Evolutionary conservation across 2,329 filamentous ascomycete species (phyloP), one percentile per base, ranked within the genome.

Genomic region (Diplodia seriata): DNA sequence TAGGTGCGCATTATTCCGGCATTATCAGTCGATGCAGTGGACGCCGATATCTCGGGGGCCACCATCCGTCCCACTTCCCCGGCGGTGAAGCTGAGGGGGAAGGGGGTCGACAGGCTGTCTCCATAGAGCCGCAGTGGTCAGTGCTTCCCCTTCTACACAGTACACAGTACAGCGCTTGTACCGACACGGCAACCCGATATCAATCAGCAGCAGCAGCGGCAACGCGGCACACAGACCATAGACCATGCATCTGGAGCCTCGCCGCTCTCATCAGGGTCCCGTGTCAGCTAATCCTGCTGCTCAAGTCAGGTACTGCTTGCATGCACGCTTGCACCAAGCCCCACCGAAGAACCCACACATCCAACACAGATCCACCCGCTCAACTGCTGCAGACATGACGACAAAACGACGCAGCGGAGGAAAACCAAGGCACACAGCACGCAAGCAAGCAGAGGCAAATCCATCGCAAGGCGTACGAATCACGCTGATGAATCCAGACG

Each of bases 201-300:
- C 55, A 59, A 43, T 31, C 31, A 57, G 54, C 56, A 59, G 36
- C 56, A 47, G 50, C 50, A 12, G 9, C 26, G 31, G 36, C 23
- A 18, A 47, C 26, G 26, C 26, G 26, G 3, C 47, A 51, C 59
- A 63, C 59, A 51, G 59, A 51, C 59, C 59, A 63, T 38, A 51
- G 59, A 51, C 59, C 59, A 63, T 38, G 18, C 47, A 63, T 63
- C 59, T 63, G 59, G 59, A 63, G 43, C 57, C 18, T 36, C 38
- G 38, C 59, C 59, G 59, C n/a, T 63, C 59, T 53, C 59, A 63
- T 53, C 59, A 63, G 59, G 59, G 59, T 63, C 36, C 31, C 36
- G 59, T 63, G 47, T 51, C 59, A 63, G 59, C 50, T 9, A 38
- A 36, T 63, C 43, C 43, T 51, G 40, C 43, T 18, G 29, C 29